phyloP scores from a whole-genome alignment of 129 eudicot genomes.

The Kitagawia praeruptora region DNA sequence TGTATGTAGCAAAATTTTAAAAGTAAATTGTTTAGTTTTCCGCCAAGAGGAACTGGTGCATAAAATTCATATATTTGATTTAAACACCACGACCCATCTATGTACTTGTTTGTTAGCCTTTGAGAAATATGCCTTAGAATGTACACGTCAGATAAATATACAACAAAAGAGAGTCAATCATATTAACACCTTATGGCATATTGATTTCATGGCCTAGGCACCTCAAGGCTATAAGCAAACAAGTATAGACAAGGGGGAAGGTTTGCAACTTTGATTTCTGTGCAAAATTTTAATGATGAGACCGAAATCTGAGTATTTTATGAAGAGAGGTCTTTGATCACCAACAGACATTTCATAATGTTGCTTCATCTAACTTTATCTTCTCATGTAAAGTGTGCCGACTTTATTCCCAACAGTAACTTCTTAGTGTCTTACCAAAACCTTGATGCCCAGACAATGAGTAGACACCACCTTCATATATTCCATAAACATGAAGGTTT shows the following conservation, averaged over 20 bases:
- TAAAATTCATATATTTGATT: too few species aligned
- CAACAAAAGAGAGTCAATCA: background rate
- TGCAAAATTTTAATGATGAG: too few species aligned
- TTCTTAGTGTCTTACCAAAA: background rate
- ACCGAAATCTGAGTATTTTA: background rate
- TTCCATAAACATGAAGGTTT: background rate
- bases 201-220: background rate
- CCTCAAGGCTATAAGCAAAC: background rate
- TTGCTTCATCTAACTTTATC: background rate
- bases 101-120: background rate
- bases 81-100: background rate
- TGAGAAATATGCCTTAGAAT: background rate
- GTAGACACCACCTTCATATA: background rate
- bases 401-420: background rate
- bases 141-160: background rate
- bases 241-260: background rate
- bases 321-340: background rate
- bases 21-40: background rate
- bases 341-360: background rate
- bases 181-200: background rate
- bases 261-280: background rate
- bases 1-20: background rate
- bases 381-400: background rate
- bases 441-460: background rate
- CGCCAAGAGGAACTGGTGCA: background rate